Base-by-base conservation (phyloP, 768 basidiomycete genomes). In the Mrakia gelida region DNA sequence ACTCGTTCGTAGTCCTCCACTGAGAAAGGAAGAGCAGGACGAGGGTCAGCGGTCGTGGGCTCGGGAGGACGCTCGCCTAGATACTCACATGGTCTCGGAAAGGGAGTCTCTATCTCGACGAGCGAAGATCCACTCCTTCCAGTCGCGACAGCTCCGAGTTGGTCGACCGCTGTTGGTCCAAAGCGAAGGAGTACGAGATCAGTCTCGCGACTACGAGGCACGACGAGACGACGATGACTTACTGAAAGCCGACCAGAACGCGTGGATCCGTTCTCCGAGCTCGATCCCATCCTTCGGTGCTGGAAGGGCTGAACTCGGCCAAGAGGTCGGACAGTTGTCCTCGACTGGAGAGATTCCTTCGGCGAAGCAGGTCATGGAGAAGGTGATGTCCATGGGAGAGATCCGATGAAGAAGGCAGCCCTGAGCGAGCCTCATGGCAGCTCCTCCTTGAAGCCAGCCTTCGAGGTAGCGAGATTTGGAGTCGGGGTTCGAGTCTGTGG, bases 1-100 rank as follows among this genome's bases (percentile, higher is more conserved):
- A 59, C 59, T 59, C 59, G 59, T 59, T 59, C 59, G 59, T 59
- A 59, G 59, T 59, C 59, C n/a, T n/a, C 59, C 59, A 59, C 49
- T 52, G 18, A 52, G 49, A 52, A 7, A 16, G 49, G 7, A 52
- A 52, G 18, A 52, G 18, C 16, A 13, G 4, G 18, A 21, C 49
- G 18, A 21, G 18, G 4, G 49, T 52, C 18, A 52, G 49, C 49
- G 18, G 15, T 3, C 45, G 45, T 2, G 11, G 11, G 45, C 11
- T 2, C 11, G 15, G 45, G 11, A 2, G 11, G 45, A 10, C 2
- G 11, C 11, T 6, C 11, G 45, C 1, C 11, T 16, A 45, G 45
- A 45, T 45, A 52, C 49, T 18, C 18, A 52, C 49, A 59, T 26
- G 59, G 59, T 28, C 28, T n/a, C 4, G 59, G 59, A 18, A 59